Conservation (phyloP, 148 eudicot genomes). For the Diospyros kaki region DNA sequence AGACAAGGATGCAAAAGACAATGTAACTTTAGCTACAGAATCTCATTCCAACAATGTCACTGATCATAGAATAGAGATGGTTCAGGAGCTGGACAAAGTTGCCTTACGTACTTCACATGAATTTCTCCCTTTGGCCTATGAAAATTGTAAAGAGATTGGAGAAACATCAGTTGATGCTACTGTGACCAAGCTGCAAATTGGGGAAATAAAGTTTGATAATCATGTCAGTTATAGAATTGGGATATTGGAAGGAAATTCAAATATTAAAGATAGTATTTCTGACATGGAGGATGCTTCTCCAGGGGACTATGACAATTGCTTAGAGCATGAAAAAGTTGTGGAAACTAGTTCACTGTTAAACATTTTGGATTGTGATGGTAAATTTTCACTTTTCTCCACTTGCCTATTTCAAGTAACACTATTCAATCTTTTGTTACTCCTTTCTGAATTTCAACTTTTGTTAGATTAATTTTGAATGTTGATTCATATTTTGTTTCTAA, state of each 20-base stretch:
- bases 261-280: not conserved
- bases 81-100: not conserved
- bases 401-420: too few species aligned
- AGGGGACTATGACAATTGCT: not conserved
- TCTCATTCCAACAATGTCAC: not conserved
- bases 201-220: slow-evolving; percentile 3
- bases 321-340: slow-evolving; percentile 2
- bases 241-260: not conserved
- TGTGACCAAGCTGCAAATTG: slow-evolving; percentile 2
- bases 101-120: not conserved
- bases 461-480: not conserved
- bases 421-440: not conserved
- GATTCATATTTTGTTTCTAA: not conserved
- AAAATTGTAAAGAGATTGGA: slow-evolving; percentile 2
- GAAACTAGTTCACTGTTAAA: not conserved
- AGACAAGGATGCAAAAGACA: too few species aligned
- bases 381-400: too few species aligned
- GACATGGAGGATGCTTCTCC: not conserved
- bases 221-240: not conserved
- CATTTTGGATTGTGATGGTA: not conserved
- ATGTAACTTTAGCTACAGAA: too few species aligned
- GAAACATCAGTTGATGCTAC: not conserved
- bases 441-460: not conserved
- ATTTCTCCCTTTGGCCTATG: not conserved
- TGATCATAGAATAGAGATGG: slow-evolving; percentile 7